A percentile compares a stretch with the other conserved stretches of the same genome.
Conservation (phyloP, 1,284 basidiomycete genomes). For the Clitocybe nebularis region DNA sequence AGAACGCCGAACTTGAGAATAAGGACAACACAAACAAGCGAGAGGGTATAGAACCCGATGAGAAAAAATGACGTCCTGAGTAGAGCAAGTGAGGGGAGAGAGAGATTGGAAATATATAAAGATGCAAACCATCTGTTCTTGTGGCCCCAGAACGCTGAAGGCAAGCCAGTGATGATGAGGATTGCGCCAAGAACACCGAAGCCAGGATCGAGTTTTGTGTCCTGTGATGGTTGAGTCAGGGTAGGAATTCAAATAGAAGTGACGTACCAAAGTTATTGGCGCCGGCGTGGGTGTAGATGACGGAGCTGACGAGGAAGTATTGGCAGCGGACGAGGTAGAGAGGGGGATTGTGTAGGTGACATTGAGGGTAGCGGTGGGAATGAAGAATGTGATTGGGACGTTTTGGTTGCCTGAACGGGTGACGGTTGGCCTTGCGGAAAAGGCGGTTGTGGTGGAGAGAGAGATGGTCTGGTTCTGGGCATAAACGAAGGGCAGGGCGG, state of each 20-base stretch:
- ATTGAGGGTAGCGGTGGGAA: conserved; percentile 58
- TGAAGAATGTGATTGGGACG: conserved; percentile 44
- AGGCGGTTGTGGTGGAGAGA: conserved; percentile 47
- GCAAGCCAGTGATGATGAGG: conserved; percentile 86
- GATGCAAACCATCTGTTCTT: conserved; percentile 81
- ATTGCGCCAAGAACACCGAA: conserved; percentile 88
- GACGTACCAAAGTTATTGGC: conserved; percentile 46
- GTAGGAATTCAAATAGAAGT: neutral
- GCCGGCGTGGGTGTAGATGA: conserved; percentile 45
- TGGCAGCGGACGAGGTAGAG: conserved; percentile 33
- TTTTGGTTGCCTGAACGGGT: conserved; percentile 44
- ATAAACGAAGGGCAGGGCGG: conserved; percentile 24
- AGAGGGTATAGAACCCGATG: conserved; percentile 85
- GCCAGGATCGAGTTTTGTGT: conserved; percentile 79
- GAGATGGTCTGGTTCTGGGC: no score
- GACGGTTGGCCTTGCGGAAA: conserved; percentile 43
- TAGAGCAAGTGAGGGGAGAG: conserved; percentile 12
- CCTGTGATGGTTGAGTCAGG: conserved; percentile 25
- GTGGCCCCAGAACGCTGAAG: conserved; percentile 87
- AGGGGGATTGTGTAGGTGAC: conserved; percentile 48
- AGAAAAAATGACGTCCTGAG: conserved; percentile 88
- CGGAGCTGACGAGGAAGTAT: conserved; percentile 37
- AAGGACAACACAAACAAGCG: conserved; percentile 83
- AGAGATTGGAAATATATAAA: conserved; percentile 15
- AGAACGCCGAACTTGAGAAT: conserved; percentile 88